Base-by-base conservation (phyloP, 371 early-diverging fungal genomes). In the Mortierella sp. region DNA sequence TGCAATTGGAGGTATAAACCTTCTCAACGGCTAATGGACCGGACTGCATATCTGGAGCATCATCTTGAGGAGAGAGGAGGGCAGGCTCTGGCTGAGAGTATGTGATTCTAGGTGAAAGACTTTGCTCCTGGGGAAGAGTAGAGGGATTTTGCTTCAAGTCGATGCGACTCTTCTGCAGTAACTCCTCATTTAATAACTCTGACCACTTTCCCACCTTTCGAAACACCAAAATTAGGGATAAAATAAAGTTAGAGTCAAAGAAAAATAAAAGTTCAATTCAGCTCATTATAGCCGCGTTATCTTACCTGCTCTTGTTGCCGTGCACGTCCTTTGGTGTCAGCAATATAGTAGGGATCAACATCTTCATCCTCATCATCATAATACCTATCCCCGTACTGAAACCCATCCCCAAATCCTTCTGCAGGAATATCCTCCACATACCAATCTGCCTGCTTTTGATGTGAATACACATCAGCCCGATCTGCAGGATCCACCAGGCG, bases 301-400 rank as follows among this genome's bases (percentile, higher is more conserved):
- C 68, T 54, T 75, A 81, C 82, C 66, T 64, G 45, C n/a, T 31
- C 70, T 75, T 56, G 68, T 69, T 61, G 63, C 67, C 34, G 69
- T 66, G 82, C 76, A 12, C 72, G 82, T 29, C 75, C 75, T 51
- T 75, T 75, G 37, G 66, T 75, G 32, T 81, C 82, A 15, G 75
- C 75, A 47, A 72, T 72, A 22, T 81, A 75, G 10, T 66, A 75
- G 15, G 76, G 82, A 66, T 81, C 82, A 37, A 72, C 56, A 61
- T 75, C 75, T 34, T 81, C 80, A 7, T 79, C 81, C 22, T 75
- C 69, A 17, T 72, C 62, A 28, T 75, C 75, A 31, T 66, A 68
- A 61, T 70, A 74, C 13, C 37, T 61, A 23, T 66, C 68, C 31
- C 43, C 66, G 9, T 61, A 37, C 22, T 66, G 58, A 45, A 32